Percentiles rank a stretch among this genome's conserved stretches.
phyloP scores from a whole-genome alignment of 768 basidiomycete genomes.

The Suillus bovinus region DNA sequence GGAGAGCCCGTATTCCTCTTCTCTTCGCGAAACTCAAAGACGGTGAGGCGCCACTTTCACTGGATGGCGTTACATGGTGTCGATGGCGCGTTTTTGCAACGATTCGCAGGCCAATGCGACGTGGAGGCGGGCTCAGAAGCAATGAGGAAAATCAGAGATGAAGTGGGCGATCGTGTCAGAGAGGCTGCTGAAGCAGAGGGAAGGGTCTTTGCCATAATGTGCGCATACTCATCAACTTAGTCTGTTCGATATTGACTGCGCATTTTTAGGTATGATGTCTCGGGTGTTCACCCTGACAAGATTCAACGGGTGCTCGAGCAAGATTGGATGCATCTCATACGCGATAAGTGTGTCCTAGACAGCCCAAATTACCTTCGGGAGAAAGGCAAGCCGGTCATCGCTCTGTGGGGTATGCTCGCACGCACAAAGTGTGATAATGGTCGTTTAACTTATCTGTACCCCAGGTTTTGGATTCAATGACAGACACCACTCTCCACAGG shows the following conservation, averaged over 20 bases:
- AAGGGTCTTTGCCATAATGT: background rate
- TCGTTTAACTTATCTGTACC: background rate
- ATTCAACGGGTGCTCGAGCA: background rate
- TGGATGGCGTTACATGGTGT: constrained; percentile 68
- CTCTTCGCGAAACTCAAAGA: constrained; percentile 74
- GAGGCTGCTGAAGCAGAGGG: constrained; percentile 1
- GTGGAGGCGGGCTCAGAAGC: background rate
- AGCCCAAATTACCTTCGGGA: background rate
- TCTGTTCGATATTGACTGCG: background rate
- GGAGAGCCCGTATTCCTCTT: constrained; percentile 71
- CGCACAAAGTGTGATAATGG: background rate
- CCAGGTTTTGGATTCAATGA: background rate
- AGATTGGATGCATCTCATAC: background rate
- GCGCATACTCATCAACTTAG: background rate
- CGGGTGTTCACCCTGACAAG: background rate
- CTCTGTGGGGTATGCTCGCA: background rate
- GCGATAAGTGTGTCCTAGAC: background rate
- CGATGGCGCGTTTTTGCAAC: constrained; percentile 1
- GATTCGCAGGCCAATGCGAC: background rate
- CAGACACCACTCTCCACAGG: background rate
- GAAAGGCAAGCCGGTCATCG: background rate
- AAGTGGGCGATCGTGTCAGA: background rate
- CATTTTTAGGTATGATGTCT: background rate
- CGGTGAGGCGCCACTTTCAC: constrained; percentile 55
- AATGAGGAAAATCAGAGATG: background rate